Base-by-base conservation (phyloP, 345 rosid species). In the Excoecaria cochinchinensis region DNA sequence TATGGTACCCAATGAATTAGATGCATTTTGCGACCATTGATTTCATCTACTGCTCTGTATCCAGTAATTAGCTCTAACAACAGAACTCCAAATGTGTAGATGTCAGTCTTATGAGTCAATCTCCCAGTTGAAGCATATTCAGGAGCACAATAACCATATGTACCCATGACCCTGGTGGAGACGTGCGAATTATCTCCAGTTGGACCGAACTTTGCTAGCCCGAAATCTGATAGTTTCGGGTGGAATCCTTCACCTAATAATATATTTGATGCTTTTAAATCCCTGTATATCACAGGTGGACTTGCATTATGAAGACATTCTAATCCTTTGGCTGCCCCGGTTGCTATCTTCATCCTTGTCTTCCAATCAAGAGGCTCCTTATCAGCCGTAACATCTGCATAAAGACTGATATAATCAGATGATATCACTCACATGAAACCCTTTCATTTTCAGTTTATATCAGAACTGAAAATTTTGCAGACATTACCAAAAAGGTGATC, bases 401-500 rank as follows among this genome's bases (percentile, higher is more conserved):
- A 67, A 14, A 5, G 3, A 53, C 8, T 16, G 31, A 31, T 31
- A 31, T 31, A 31, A 31, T 31, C 31, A 31, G 31, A 31, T 31
- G 31, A 31, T 31, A 31, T 31, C 31, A 31, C 31, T 31, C 31
- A 31, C 31, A 31, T 31, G 31, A 31, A 31, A 31, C 31, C 31
- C 31, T 31, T 31, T 31, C 31, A 31, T 31, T 31, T 31, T 31
- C 31, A 31, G 31, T 31, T 31, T 31, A 31, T 31, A 31, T 22
- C 3, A 12, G 62, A 58, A 5, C 62, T 51, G 55, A 55, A 55
- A 13, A 55, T 55, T 16, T 15, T 17, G 7, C 11, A 55, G 8
- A 70, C 55, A 58, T 74, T 85, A 89, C 94, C 84, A 38, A 85
- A 89, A 74, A 92, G 81, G 69, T 77, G 93, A 87, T 87, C 90